Base-by-base conservation (phyloP, 2,329 filamentous ascomycete genomes). In the Chrysoporthe deuterocubensis region DNA sequence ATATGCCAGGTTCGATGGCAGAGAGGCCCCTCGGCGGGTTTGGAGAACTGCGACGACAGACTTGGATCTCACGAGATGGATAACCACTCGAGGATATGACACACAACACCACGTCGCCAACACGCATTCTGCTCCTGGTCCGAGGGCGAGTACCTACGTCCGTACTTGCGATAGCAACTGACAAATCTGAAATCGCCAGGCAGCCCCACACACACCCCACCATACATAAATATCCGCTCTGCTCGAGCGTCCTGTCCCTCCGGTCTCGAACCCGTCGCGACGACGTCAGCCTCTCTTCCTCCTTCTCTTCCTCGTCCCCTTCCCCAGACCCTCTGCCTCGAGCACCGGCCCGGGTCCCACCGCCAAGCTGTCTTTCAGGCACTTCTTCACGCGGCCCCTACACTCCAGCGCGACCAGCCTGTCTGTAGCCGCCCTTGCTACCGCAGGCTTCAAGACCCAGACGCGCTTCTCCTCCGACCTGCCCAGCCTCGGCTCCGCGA, bases 331-430 rank as follows among this genome's bases (percentile, higher is more conserved):
- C 48, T 48, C 48, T 32, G 21, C 21, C 26, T 52, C 48, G 48
- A 52, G 26, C 42, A 48, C 21, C 59, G 42, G 59, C 16, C 60
- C 60, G 44, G 44, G 40, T 26, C 56, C 34, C 43, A 84, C 85
- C 89, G 90, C 83, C 92, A 97, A 94, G 85, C 87, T 97, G 95
- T 97, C 97, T 87, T 93, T 93, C 84, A 93, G 90, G 80, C 84
- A 87, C 72, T 89, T 64, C 50, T 64, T 95, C 75, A 88, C 88
- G 82, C 89, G 92, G 78, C 88, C 91, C 77, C 85, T 96, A 76
- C 89, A 91, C 81, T 91, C 92, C 74, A 88, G 90, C 79, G 84
- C 90, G 75, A 85, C 88, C 75, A 87, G 93, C 74, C 87, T 94
- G 72, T 88, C 92, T 71, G 86, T 93, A 77, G 90, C 89, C 71